Base-by-base conservation (phyloP, 352 stramenopile species). In the Pythium aristosporum region DNA sequence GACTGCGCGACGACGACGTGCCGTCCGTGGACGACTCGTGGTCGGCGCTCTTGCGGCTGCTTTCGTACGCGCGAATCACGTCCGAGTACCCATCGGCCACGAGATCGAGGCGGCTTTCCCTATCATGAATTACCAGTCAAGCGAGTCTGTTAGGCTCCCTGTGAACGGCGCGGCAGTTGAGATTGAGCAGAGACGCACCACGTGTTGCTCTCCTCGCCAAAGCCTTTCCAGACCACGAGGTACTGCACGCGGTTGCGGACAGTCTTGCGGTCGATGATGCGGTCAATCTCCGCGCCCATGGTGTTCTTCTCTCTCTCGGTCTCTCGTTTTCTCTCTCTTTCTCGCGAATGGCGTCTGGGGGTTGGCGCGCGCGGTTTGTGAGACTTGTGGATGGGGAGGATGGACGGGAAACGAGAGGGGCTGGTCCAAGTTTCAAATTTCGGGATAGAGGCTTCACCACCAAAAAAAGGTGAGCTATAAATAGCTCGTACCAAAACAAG, bases 201-300 rank as follows among this genome's bases (percentile, higher is more conserved):
- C 11, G 84, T 93, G 68, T 95, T 92, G 65, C 80, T 91, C 51
- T 95, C 86, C n/a, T 88, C 74, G 46, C 77, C 76, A 42, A 89
- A 91, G 52, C 80, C 86, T 30, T 79, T 74, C 86, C 86, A 95
- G 20, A 89, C 74, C 42, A 93, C 82, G 23, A 87, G 79, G 73
- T 95, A 95, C 69, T 93, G 82, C 67, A 95, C 86, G 66, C 86
- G 82, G 57, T 79, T 72, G 67, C 85, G 87, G 58, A 91, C 80
- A 51, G 84, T 75, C 72, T 92, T 92, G 62, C 82, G 83, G 72
- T 91, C 84, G 39, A 95, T 70, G 69, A 92, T 94, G 66, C 80
- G 73, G 46, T 91, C 83, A 68, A 94, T 92, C 65, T 87, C 77
- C 51, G 79, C 68, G 43, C 74, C 72, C 78, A 87, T 89, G 30